phyloP scores from a whole-genome alignment of 2,329 filamentous ascomycete genomes.

The Tolypocladium amazonense region DNA sequence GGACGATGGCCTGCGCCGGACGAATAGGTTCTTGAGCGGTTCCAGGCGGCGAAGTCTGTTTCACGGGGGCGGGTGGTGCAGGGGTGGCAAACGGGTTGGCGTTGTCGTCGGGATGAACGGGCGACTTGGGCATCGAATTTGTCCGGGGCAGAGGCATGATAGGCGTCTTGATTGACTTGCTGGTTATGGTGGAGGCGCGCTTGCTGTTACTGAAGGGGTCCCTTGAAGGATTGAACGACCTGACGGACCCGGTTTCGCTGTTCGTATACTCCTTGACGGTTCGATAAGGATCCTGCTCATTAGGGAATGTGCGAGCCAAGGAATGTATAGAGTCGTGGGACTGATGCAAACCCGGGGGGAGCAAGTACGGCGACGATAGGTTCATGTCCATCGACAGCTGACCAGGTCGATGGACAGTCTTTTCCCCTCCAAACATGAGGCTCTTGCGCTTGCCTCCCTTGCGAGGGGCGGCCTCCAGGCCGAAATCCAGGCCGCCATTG shows the following conservation, averaged over 20 bases:
- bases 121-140: conserved; percentile 35
- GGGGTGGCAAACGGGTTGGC: conserved; percentile 25
- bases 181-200: conserved; percentile 17
- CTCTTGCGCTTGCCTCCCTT: conserved; percentile 23
- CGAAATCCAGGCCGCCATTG: conserved; percentile 88
- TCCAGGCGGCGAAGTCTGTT: conserved; percentile 7
- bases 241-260: conserved; percentile 45
- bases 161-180: conserved; percentile 10
- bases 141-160: conserved; percentile 20
- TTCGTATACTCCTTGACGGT: conserved; percentile 45
- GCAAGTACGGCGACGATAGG: conserved; percentile 77
- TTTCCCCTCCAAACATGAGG: conserved; percentile 41
- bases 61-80: conserved; percentile 16
- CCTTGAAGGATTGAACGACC: conserved; percentile 34
- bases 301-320: conserved; percentile 63
- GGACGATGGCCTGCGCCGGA: conserved; percentile 22
- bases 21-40: conserved; percentile 15
- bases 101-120: conserved; percentile 21
- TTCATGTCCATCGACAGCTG: conserved; percentile 65
- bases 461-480: conserved; percentile 49
- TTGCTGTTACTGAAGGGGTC: conserved; percentile 33
- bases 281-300: conserved; percentile 78
- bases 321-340: conserved; percentile 84
- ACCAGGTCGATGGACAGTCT: conserved; percentile 32
- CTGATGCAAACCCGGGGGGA: conserved; percentile 69